phyloP scores from a whole-genome alignment of 1,284 basidiomycete genomes.

The Microbotryum lychnidis-dioicae region DNA sequence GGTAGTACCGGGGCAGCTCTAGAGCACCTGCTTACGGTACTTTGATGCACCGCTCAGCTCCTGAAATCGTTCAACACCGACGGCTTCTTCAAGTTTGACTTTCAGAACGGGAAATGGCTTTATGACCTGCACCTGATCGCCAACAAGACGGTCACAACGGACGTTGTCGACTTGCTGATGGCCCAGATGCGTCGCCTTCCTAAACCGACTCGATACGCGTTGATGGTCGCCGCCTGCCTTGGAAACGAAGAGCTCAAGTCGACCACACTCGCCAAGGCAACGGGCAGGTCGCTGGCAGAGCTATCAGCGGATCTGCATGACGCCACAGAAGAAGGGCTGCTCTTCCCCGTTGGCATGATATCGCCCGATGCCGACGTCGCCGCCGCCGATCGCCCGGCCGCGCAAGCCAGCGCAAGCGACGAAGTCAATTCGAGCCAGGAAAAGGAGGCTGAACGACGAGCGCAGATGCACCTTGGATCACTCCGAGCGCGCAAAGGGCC shows the following conservation, averaged over 20 bases:
- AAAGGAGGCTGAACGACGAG: background rate
- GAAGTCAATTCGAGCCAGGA: background rate
- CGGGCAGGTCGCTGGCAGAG: slow-evolving; percentile 3
- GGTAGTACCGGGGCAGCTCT: slow-evolving; percentile 6
- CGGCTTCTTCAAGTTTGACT: slow-evolving; percentile 25
- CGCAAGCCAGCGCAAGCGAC: background rate
- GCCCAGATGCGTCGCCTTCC: slow-evolving; percentile 21
- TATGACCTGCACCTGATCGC: slow-evolving; percentile 27
- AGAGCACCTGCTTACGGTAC: background rate
- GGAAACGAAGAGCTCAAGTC: slow-evolving; percentile 22
- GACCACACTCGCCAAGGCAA: slow-evolving; percentile 13
- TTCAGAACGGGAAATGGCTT: slow-evolving; percentile 7
- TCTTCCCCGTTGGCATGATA: slow-evolving; percentile 12
- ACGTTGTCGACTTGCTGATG: slow-evolving; percentile 28
- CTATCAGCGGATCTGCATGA: slow-evolving; percentile 18
- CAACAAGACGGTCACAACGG: slow-evolving; percentile 14
- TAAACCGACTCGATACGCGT: slow-evolving; percentile 1
- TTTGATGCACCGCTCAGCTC: slow-evolving; percentile 8
- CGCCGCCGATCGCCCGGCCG: background rate
- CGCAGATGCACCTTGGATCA: background rate
- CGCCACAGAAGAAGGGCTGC: slow-evolving; percentile 19
- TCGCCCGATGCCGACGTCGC: background rate
- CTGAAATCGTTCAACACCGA: slow-evolving; percentile 27
- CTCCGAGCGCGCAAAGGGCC: background rate
- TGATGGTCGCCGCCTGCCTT: slow-evolving; percentile 24